Conservation (phyloP, 306 rosid genomes). For the Fagus crenata region DNA sequence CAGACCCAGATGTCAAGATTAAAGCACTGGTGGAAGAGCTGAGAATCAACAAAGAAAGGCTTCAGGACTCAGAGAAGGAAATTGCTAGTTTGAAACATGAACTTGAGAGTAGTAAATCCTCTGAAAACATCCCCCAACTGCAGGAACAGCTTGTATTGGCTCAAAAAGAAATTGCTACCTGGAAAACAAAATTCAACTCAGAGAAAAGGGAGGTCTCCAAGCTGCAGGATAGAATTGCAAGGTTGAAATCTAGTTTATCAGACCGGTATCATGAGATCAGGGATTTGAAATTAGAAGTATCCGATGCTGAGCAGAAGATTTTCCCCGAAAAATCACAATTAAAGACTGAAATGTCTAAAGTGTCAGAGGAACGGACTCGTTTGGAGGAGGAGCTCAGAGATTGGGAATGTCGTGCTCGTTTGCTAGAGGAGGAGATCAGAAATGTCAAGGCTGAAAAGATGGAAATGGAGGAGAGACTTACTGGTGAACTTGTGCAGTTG, state of each 20-base stretch:
- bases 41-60: conserved; percentile 52
- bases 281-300: conserved; percentile 81
- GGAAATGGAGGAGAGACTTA: conserved; percentile 53
- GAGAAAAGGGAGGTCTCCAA: conserved; percentile 78
- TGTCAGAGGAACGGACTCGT: conserved; percentile 45
- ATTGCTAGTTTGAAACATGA: conserved; percentile 55
- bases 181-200: conserved; percentile 66
- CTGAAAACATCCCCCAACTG: conserved; percentile 52
- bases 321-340: conserved; percentile 89
- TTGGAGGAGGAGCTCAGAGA: conserved; percentile 59
- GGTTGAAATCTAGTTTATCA: conserved; percentile 65
- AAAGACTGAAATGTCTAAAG: conserved; percentile 67
- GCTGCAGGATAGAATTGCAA: conserved; percentile 68
- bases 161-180: conserved; percentile 52
- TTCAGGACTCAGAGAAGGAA: conserved; percentile 56
- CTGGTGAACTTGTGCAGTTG: conserved; percentile 43
- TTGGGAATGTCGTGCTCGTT: conserved; percentile 67
- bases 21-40: conserved; percentile 52
- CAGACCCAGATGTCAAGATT: conserved; percentile 35
- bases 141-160: conserved; percentile 66
- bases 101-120: conserved; percentile 50
- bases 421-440: conserved; percentile 82
- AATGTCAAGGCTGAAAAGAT: conserved; percentile 55
- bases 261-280: conserved; percentile 79
- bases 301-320: conserved; percentile 93